These are phyloP conservation scores for Chlorociboria aeruginascens DNA, from an alignment of 495 filamentous ascomycete genomes.

Conservation along the genomic window DNA sequence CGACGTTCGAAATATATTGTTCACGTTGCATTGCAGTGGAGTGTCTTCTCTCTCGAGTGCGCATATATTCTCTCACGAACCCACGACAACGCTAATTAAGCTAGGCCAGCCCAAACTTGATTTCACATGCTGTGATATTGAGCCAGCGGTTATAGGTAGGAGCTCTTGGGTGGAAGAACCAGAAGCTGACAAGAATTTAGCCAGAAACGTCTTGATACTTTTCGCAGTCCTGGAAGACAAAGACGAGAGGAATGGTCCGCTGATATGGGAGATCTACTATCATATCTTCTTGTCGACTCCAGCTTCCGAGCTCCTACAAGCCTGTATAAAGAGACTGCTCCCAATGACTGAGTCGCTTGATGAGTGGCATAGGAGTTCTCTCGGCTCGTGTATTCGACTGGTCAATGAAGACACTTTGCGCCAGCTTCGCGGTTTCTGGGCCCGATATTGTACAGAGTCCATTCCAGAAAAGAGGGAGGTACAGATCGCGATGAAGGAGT, in stretches of 20 bases:
- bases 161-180: no score
- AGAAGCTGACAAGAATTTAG: not conserved
- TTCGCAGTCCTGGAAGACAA: slow-evolving; percentile 30
- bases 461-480: no score
- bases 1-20: slow-evolving; percentile 39
- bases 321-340: slow-evolving; percentile 30
- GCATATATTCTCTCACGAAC: no score
- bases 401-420: no score
- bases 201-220: slow-evolving; percentile 35
- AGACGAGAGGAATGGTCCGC: slow-evolving; percentile 10
- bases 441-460: no score
- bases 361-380: slow-evolving; percentile 27
- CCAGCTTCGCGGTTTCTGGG: no score
- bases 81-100: not conserved
- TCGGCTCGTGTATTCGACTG: no score
- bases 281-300: slow-evolving; percentile 32
- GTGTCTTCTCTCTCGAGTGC: no score
- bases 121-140: slow-evolving; percentile 36
- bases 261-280: slow-evolving; percentile 45
- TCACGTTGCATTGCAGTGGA: slow-evolving; percentile 27
- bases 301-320: slow-evolving; percentile 22
- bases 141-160: slow-evolving; percentile 35
- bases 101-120: no score
- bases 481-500: slow-evolving; percentile 25
- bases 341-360: slow-evolving; percentile 23